Base-by-base conservation (phyloP, 441 rosid genomes). In the Aleurites moluccanus region DNA sequence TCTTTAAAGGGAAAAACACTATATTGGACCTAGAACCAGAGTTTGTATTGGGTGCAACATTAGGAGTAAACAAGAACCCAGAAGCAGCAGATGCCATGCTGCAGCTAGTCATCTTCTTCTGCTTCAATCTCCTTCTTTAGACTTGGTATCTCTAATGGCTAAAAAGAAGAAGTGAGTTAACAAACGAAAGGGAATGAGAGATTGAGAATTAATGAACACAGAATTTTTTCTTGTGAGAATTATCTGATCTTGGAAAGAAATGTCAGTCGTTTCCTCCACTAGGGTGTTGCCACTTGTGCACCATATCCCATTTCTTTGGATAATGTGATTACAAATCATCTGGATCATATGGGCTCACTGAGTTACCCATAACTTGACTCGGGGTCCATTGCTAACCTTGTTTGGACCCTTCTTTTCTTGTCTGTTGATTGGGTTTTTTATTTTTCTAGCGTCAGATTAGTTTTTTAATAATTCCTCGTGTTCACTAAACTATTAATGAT, bases 11-110 rank as follows among this genome's bases (percentile, higher is more conserved):
- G 79, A 89, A 85, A 64, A 76, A 86, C 74, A 83, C 47, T 83
- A 78, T 53, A 76, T 10, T 75, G 77, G 63, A 47, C 85, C 83
- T 86, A 3, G 92, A 86, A 66, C 73, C 75, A 3, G 88, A 23
- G 63, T 76, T 80, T 5, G 81, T 53, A 66, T 60, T 78, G 42
- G 78, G 70, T 15, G 84, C 59, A 70, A 86, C 83, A 64, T 73
- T 85, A 35, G 91, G 89, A 73, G 92, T 71, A 20, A 85, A 60
- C 64, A 80, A 64, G 72, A 90, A 87, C 61, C 91, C 90, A 60
- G 89, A 83, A 76, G 97, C 96, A 77, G 98, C 93, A 49, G 98
- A 83, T 64, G 97, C 85, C 87, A 89, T 84, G 85, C 80, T 84
- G 85, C 84, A 81, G 83, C 84, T 83, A 77, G 89, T 90, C 97